Evolutionary conservation across 768 basidiomycete species (phyloP).

Genomic region (Leccinum subgranulosum): DNA sequence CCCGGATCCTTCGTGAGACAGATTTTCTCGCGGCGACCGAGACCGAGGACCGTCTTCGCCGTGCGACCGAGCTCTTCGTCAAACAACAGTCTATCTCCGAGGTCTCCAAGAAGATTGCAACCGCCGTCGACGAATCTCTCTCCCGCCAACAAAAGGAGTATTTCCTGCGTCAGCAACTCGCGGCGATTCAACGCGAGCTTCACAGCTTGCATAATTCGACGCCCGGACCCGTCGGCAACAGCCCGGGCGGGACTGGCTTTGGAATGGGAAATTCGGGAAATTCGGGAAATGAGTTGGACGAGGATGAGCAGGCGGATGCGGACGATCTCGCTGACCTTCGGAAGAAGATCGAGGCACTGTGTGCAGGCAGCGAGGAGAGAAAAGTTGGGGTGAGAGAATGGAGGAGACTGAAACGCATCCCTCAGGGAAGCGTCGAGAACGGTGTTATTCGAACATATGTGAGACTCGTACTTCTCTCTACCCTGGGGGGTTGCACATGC

Average conservation of each 20-base stretch:
- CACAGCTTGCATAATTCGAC: constrained; percentile 45
- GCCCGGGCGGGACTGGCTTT: constrained; percentile 18
- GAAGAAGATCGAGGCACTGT: constrained; percentile 72
- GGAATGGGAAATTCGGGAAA: constrained; percentile 18
- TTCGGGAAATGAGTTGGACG: constrained; percentile 54
- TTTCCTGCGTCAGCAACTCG: constrained; percentile 79
- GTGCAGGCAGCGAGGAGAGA: constrained; percentile 71
- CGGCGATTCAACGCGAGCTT: constrained; percentile 77
- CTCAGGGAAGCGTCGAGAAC: constrained; percentile 85
- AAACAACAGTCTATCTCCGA: constrained; percentile 79
- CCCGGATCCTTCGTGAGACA: constrained; percentile 20
- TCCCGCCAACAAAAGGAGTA: constrained; percentile 87
- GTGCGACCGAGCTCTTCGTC: constrained; percentile 66
- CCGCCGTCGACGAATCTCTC: constrained; percentile 78
- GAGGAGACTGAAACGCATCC: constrained; percentile 82
- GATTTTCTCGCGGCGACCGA: constrained; percentile 62
- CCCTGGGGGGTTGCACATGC: neutral
- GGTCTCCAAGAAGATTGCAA: constrained; percentile 76
- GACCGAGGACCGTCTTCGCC: constrained; percentile 58
- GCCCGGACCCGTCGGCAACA: constrained; percentile 17
- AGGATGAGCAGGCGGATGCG: constrained; percentile 77
- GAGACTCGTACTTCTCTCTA: constrained; percentile 26
- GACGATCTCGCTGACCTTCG: constrained; percentile 75
- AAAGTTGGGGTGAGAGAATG: constrained; percentile 82
- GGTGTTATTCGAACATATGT: constrained; percentile 86